phyloP scores from a whole-genome alignment of 345 rosid genomes.

The Syzygium oleosum region DNA sequence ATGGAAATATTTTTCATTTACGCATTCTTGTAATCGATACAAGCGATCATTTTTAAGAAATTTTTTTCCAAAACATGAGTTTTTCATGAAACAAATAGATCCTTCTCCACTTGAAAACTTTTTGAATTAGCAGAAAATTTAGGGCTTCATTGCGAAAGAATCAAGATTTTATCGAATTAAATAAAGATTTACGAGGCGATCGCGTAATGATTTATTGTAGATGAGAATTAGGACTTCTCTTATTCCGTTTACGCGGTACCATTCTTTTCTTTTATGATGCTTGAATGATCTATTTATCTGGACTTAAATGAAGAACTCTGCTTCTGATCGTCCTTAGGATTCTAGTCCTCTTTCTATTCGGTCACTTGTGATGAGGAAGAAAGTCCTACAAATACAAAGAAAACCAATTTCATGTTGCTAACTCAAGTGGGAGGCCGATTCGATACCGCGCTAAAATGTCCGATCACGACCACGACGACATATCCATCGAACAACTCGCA shows the following conservation, averaged over 20 bases:
- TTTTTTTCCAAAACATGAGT: background rate
- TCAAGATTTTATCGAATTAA: background rate
- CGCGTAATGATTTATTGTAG: no score
- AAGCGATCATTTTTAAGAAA: background rate
- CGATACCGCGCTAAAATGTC: background rate
- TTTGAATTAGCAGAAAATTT: background rate
- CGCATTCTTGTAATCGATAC: no score
- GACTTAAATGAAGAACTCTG: background rate
- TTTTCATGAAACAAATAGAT: background rate
- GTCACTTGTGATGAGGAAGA: background rate
- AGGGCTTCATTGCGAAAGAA: accelerated
- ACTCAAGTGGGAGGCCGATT: background rate
- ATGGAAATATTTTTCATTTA: no score
- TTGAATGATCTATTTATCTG: background rate
- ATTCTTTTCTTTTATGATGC: background rate
- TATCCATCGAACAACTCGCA: background rate
- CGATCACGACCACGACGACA: background rate
- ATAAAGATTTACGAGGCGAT: background rate
- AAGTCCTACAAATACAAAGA: background rate
- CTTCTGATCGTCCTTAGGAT: background rate
- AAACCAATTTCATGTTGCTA: background rate
- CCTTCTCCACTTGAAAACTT: background rate
- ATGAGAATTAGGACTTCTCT: background rate
- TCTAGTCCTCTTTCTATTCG: background rate
- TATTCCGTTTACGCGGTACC: background rate